Evolutionary conservation across 2,329 filamentous ascomycete species (phyloP).

Genomic region (Periconia sp.): DNA sequence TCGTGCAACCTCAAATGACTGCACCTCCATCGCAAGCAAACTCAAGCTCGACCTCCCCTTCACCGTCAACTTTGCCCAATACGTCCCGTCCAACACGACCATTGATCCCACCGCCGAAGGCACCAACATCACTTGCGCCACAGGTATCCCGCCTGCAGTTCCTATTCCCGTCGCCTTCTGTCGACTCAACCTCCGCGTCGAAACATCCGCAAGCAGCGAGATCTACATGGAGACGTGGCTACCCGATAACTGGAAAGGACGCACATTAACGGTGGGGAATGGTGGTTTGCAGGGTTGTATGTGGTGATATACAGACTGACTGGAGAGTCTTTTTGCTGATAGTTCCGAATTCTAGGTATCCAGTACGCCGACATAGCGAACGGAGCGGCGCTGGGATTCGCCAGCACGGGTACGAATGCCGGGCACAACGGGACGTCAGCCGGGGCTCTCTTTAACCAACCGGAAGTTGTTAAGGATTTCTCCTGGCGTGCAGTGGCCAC

Average conservation of each 20-base stretch:
- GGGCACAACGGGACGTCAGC: constrained; percentile 46
- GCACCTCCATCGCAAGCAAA: constrained; percentile 1
- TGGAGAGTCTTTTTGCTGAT: not conserved
- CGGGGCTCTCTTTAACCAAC: constrained; percentile 43
- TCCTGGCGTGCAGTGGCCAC: constrained; percentile 43
- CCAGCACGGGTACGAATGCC: constrained; percentile 36
- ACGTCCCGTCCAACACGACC: constrained; percentile 9
- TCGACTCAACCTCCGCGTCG: constrained; percentile 34
- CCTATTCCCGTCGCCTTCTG: constrained; percentile 30
- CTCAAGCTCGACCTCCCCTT: constrained; percentile 6
- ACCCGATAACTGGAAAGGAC: constrained; percentile 40
- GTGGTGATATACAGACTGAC: constrained; percentile 8
- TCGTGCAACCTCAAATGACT: constrained; percentile 1
- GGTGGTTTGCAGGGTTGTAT: constrained; percentile 39
- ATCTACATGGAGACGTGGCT: constrained; percentile 44
- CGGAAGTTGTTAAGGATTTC: constrained; percentile 50
- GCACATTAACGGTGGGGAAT: constrained; percentile 38
- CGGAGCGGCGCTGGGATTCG: constrained; percentile 33
- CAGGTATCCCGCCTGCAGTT: not conserved
- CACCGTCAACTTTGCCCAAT: constrained; percentile 10
- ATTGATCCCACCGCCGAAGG: constrained; percentile 9
- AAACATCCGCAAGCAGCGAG: constrained; percentile 32
- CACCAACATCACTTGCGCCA: constrained; percentile 6
- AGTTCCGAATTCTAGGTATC: constrained; percentile 29
- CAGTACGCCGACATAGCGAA: constrained; percentile 38